Conservation (phyloP, 1,284 basidiomycete genomes). For the Melampsora larici-populina region DNA sequence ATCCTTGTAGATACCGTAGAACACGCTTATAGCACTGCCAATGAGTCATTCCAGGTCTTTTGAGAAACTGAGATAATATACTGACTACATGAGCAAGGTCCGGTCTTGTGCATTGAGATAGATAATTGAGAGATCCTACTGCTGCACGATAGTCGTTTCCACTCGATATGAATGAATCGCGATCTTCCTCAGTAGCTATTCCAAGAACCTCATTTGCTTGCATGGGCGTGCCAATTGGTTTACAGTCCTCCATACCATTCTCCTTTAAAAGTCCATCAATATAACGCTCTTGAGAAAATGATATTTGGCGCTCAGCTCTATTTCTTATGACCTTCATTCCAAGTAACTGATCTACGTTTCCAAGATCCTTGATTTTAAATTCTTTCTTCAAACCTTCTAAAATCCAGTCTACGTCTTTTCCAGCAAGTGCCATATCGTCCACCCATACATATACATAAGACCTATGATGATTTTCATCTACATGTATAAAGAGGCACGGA, state of each 20-base stretch:
- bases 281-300: slow-evolving; percentile 7
- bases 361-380: no score
- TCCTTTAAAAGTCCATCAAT: slow-evolving; percentile 16
- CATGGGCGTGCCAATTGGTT: no score
- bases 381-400: no score
- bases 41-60: slow-evolving; percentile 1
- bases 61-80: slow-evolving; percentile 5
- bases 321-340: slow-evolving; percentile 15
- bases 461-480: not conserved
- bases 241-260: not conserved
- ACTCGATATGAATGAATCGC: slow-evolving; percentile 4
- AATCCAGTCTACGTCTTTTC: no score
- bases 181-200: slow-evolving; percentile 9
- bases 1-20: not conserved
- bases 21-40: slow-evolving; percentile 7
- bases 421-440: no score
- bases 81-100: no score
- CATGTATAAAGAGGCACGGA: slow-evolving; percentile 25
- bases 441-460: slow-evolving; percentile 13
- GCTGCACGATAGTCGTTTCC: slow-evolving; percentile 11
- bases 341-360: no score
- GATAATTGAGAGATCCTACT: not conserved
- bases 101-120: no score
- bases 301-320: not conserved
- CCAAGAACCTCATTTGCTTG: not conserved